These are phyloP conservation scores for Blastobotrys muscicola DNA, from an alignment of 805 yeast genomes.

Conservation along the genomic window DNA sequence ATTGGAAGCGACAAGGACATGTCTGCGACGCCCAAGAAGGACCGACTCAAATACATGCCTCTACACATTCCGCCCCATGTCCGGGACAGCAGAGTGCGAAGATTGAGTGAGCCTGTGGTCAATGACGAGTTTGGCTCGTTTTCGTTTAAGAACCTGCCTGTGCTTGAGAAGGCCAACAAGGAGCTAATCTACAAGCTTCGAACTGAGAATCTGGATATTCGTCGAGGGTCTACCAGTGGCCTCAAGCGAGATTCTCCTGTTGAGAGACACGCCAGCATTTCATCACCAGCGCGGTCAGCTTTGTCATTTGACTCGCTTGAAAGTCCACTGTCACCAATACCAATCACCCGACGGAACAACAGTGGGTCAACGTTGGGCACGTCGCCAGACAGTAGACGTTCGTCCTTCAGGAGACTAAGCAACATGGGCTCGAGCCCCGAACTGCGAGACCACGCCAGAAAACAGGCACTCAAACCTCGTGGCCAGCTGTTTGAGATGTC, in stretches of 20 bases:
- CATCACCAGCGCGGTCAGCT: too few relatives aligned
- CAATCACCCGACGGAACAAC: too few relatives aligned
- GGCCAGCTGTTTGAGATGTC: constrained; percentile 22
- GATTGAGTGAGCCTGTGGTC: constrained; percentile 55
- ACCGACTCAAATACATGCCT: constrained; percentile 24
- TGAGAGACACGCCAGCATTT: too few relatives aligned
- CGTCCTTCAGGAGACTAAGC: constrained; percentile 11
- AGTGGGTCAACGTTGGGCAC: constrained; percentile 4
- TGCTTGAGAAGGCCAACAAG: constrained; percentile 86
- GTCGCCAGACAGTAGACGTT: background rate
- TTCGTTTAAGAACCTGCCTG: constrained; percentile 78
- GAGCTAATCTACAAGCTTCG: constrained; percentile 84
- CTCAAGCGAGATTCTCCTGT: too few relatives aligned
- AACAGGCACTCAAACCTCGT: constrained; percentile 7
- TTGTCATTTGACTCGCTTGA: too few relatives aligned
- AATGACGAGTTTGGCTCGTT: constrained; percentile 79
- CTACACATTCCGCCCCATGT: constrained; percentile 45
- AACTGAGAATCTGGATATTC: constrained; percentile 58
- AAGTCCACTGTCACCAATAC: too few relatives aligned
- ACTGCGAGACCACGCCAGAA: constrained; percentile 15
- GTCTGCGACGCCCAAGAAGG: constrained; percentile 1
- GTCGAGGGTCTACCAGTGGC: too few relatives aligned
- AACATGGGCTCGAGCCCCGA: constrained; percentile 19
- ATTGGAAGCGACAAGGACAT: background rate
- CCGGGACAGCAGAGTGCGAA: constrained; percentile 58